Conservation (phyloP, 352 stramenopile genomes). For the Phytophthora syringae region DNA sequence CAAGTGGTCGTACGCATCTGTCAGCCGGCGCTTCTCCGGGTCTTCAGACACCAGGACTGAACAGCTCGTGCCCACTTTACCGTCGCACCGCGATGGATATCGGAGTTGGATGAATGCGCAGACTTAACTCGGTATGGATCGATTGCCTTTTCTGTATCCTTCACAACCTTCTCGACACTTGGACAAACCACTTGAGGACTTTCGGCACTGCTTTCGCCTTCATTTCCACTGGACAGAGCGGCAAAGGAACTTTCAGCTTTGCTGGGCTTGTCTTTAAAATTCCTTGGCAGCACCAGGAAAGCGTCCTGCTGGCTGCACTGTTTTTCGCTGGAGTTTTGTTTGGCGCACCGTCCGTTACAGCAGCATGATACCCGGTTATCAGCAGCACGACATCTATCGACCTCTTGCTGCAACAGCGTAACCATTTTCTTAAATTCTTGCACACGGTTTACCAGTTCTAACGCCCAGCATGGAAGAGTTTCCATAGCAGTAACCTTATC, state of each 20-base stretch:
- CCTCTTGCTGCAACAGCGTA: neutral
- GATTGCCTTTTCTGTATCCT: neutral
- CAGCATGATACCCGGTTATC: neutral
- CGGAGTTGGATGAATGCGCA: neutral
- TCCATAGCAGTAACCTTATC: neutral
- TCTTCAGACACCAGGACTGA: neutral
- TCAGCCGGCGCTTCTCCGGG: neutral
- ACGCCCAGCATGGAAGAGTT: neutral
- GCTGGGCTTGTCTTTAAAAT: neutral
- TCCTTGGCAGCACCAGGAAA: neutral
- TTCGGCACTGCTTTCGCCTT: neutral
- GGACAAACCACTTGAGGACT: neutral
- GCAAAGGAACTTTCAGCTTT: neutral
- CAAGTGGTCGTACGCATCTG: conserved; percentile 1
- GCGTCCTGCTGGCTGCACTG: neutral
- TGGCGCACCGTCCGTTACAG: neutral
- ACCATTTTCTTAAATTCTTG: neutral
- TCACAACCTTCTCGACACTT: neutral
- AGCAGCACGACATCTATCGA: neutral
- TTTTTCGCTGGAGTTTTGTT: neutral
- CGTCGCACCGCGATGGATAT: neutral
- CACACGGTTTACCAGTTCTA: neutral
- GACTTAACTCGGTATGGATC: neutral
- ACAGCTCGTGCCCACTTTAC: neutral
- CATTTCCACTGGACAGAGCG: neutral